Conservation (phyloP, 257 asterid genomes). For the Anisodus tanguticus region DNA sequence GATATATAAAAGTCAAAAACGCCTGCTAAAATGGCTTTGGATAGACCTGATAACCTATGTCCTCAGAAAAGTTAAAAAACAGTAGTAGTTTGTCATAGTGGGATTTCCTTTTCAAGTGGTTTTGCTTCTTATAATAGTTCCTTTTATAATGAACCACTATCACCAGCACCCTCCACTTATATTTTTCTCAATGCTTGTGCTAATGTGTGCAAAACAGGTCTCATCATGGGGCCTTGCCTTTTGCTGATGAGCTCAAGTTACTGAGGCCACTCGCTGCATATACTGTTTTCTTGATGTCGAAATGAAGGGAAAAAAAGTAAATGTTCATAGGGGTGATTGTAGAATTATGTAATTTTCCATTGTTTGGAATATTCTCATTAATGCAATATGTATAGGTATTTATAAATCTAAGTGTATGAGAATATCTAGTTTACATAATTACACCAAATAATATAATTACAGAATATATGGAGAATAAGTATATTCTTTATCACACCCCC, state of each 20-base stretch:
- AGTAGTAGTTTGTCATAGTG: conserved; percentile 35
- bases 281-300: conserved; percentile 1
- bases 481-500: too few relatives aligned
- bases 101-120: conserved; percentile 40
- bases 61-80: conserved; percentile 34
- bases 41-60: conserved; percentile 23
- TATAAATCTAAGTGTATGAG: too few relatives aligned
- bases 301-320: not conserved
- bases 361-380: too few relatives aligned
- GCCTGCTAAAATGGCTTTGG: too few relatives aligned
- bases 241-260: conserved; percentile 27
- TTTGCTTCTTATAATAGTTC: conserved; percentile 39
- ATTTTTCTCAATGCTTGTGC: conserved; percentile 33
- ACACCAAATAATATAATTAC: too few relatives aligned
- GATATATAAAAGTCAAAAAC: not conserved
- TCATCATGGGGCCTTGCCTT: conserved; percentile 35
- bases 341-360: too few relatives aligned
- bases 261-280: conserved; percentile 29
- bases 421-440: too few relatives aligned
- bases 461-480: too few relatives aligned
- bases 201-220: conserved; percentile 32
- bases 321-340: not conserved
- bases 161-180: conserved; percentile 43
- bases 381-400: too few relatives aligned
- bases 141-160: conserved; percentile 53